These are phyloP conservation scores for Eudorina sp. DNA, from an alignment of 139 green algal genomes.

Conservation along the genomic window DNA sequence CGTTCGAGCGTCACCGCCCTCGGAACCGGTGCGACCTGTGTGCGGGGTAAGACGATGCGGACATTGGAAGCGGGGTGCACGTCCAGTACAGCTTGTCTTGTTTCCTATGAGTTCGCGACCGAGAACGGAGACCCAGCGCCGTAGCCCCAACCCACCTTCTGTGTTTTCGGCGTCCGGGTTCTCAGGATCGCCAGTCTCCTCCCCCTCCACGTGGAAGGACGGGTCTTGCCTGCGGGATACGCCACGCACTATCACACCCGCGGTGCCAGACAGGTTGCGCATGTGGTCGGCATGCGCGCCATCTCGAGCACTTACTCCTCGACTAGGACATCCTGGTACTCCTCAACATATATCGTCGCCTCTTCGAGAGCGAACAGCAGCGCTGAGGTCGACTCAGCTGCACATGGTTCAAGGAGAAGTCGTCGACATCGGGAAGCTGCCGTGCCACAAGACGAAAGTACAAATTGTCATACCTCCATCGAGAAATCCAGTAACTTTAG, in stretches of 20 bases:
- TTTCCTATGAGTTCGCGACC: background rate
- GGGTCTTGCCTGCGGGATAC: background rate
- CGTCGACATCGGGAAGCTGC: background rate
- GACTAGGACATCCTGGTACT: constrained; percentile 55
- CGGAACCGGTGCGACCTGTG: background rate
- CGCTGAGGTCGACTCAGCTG: constrained; percentile 31
- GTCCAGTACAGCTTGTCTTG: too few species aligned
- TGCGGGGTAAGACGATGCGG: background rate
- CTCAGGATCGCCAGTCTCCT: background rate
- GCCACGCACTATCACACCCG: background rate
- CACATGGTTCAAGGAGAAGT: background rate
- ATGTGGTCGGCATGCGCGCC: background rate
- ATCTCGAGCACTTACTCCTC: constrained; percentile 7
- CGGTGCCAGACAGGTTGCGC: background rate
- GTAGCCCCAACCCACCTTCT: constrained; percentile 7
- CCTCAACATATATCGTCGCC: constrained; percentile 59
- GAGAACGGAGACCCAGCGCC: background rate
- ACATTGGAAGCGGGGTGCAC: too few species aligned
- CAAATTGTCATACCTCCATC: constrained; percentile 57
- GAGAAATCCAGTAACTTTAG: constrained; percentile 50
- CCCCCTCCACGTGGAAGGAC: background rate
- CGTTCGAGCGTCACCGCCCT: background rate
- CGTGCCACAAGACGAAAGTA: too few species aligned
- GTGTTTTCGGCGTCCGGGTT: background rate
- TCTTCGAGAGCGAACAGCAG: constrained; percentile 59